These are phyloP conservation scores for Diaporthe capsici DNA, from an alignment of 2,329 filamentous ascomycete genomes.

Conservation along the genomic window DNA sequence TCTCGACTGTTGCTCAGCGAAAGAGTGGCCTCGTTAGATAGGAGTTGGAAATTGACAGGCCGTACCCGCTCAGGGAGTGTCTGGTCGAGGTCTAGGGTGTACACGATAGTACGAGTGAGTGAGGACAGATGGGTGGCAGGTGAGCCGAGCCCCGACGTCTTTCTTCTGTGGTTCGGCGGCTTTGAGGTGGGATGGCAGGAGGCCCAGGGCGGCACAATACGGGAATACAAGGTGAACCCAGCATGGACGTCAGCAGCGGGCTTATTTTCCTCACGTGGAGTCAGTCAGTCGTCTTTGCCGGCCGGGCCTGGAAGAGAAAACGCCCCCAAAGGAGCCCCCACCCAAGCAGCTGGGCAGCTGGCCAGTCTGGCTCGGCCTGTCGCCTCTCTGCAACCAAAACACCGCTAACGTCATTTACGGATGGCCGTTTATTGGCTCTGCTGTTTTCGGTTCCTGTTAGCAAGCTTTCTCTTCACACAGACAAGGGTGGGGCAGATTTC, in stretches of 20 bases:
- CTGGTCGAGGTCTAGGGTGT: not conserved
- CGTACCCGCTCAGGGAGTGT: not conserved
- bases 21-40: constrained; percentile 8
- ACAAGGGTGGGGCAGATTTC: constrained; percentile 21
- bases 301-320: not conserved
- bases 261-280: constrained; percentile 26
- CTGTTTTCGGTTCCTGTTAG: constrained; percentile 8
- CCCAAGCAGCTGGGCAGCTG: constrained; percentile 7
- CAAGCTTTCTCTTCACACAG: constrained; percentile 1
- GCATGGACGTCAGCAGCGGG: constrained; percentile 7
- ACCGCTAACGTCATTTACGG: not conserved
- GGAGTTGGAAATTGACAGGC: constrained; percentile 15
- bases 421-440: constrained; percentile 2
- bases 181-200: constrained; percentile 18
- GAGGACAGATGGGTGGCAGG: constrained; percentile 1
- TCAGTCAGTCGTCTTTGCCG: not conserved
- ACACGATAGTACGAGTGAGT: not conserved
- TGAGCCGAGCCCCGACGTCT: constrained; percentile 22
- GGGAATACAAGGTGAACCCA: not conserved
- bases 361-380: not conserved
- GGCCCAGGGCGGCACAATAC: not conserved
- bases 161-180: constrained; percentile 1
- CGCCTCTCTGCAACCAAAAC: not conserved
- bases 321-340: not conserved
- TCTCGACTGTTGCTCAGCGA: constrained; percentile 36